These are phyloP conservation scores for Eucalyptus caleyi DNA, from an alignment of 345 rosid species.

Conservation along the genomic window DNA sequence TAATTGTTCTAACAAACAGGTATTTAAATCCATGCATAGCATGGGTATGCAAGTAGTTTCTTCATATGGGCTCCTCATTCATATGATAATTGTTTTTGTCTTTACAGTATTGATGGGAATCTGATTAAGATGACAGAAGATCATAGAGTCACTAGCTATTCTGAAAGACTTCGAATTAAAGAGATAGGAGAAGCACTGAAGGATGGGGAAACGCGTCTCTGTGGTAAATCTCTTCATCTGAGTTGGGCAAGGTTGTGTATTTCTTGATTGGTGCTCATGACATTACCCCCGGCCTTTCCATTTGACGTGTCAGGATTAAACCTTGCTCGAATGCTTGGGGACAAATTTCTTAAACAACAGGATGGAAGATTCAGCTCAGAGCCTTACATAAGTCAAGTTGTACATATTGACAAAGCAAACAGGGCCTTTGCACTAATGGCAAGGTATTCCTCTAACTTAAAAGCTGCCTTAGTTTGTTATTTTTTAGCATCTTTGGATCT, in stretches of 20 bases:
- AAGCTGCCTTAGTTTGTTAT: background rate
- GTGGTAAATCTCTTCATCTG: slow-evolving; percentile 21
- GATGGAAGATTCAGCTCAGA: slow-evolving; percentile 77
- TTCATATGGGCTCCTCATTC: background rate
- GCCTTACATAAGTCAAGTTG: slow-evolving; percentile 70
- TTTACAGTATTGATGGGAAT: slow-evolving; percentile 60
- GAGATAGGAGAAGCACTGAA: slow-evolving; percentile 60
- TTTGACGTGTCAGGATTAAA: slow-evolving; percentile 46
- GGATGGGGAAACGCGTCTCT: slow-evolving; percentile 71
- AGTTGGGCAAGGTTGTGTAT: background rate
- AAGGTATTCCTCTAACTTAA: slow-evolving; percentile 33
- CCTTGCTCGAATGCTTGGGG: slow-evolving; percentile 97
- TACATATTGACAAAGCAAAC: slow-evolving; percentile 45
- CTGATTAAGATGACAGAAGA: slow-evolving; percentile 85
- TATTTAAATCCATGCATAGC: background rate
- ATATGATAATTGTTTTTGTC: background rate
- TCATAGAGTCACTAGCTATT: slow-evolving; percentile 61
- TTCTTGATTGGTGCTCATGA: background rate
- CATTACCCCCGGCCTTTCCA: background rate
- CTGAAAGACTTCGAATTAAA: slow-evolving; percentile 60
- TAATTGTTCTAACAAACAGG: background rate
- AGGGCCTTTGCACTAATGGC: slow-evolving; percentile 66
- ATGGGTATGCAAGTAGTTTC: background rate
- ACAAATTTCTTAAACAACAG: slow-evolving; percentile 86
- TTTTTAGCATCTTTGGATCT: background rate